phyloP scores from a whole-genome alignment of 2,329 filamentous ascomycete genomes.

The Pseudodiploospora longispora region DNA sequence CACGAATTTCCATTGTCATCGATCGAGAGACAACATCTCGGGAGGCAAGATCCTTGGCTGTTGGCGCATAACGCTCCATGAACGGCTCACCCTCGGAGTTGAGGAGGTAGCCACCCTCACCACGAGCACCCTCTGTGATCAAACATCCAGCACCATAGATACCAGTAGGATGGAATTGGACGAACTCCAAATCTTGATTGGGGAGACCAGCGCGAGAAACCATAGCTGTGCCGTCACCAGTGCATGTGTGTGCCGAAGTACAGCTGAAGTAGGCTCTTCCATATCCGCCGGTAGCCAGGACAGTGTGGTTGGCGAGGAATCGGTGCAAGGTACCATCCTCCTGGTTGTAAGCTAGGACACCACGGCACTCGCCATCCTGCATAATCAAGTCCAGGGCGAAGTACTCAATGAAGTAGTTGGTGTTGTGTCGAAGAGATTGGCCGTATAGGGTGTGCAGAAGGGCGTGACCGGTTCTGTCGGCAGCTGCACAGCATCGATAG shows the following conservation, averaged over 20 bases:
- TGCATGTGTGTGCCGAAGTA: slow-evolving; percentile 96
- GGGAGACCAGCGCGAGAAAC: slow-evolving; percentile 94
- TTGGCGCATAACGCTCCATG: slow-evolving; percentile 98
- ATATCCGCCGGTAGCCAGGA: slow-evolving; percentile 94
- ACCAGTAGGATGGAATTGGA: slow-evolving; percentile 98
- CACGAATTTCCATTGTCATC: slow-evolving; percentile 97
- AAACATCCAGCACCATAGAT: slow-evolving; percentile 97
- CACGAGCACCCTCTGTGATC: slow-evolving; percentile 96
- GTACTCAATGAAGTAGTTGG: slow-evolving; percentile 99
- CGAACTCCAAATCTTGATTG: slow-evolving; percentile 98
- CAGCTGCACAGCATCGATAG: slow-evolving; percentile 93
- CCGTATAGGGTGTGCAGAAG: slow-evolving; percentile 98
- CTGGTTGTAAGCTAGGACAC: slow-evolving; percentile 96
- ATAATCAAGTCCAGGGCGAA: slow-evolving; percentile 96
- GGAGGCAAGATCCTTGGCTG: slow-evolving; percentile 93
- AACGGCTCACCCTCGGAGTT: slow-evolving; percentile 98
- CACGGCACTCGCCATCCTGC: slow-evolving; percentile 94
- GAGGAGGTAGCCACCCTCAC: slow-evolving; percentile 94
- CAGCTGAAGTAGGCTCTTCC: slow-evolving; percentile 97
- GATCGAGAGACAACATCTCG: slow-evolving; percentile 95
- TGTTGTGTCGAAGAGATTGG: slow-evolving; percentile 93
- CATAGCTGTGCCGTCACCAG: slow-evolving; percentile 99
- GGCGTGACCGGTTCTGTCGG: slow-evolving; percentile 93
- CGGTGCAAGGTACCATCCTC: slow-evolving; percentile 96
- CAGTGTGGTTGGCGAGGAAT: slow-evolving; percentile 94